Evolutionary conservation across 2,329 filamentous ascomycete genomes (phyloP).

Genomic region (Annulohypoxylon truncatum): DNA sequence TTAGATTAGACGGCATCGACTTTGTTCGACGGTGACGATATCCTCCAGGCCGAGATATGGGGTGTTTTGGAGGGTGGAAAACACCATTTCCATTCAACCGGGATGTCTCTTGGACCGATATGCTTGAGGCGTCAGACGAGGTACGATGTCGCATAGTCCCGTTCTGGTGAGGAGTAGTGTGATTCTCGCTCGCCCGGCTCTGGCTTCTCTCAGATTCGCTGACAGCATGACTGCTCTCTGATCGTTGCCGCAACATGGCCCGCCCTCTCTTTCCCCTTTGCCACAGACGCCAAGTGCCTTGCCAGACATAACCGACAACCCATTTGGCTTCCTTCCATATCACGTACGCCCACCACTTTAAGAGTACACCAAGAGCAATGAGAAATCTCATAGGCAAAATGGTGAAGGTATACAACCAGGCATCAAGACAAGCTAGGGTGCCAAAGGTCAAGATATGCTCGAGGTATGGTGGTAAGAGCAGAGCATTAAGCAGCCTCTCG

Average conservation of each 20-base stretch:
- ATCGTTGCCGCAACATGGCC: constrained; percentile 45
- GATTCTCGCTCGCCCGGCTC: constrained; percentile 48
- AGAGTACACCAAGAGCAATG: constrained; percentile 80
- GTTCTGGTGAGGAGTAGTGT: constrained; percentile 36
- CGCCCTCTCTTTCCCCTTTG: constrained; percentile 64
- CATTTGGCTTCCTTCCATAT: constrained; percentile 77
- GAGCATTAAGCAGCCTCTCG: constrained; percentile 88
- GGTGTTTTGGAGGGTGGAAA: constrained; percentile 51
- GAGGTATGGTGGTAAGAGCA: constrained; percentile 82
- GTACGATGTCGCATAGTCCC: constrained; percentile 37
- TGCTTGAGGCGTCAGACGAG: constrained; percentile 34
- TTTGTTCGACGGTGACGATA: constrained; percentile 78
- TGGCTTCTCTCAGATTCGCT: constrained; percentile 56
- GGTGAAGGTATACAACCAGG: constrained; percentile 96
- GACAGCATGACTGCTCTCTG: constrained; percentile 43
- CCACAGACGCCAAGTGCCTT: constrained; percentile 84
- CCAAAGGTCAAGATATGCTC: constrained; percentile 91
- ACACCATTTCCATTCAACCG: constrained; percentile 42
- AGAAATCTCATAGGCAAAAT: constrained; percentile 91
- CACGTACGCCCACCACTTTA: constrained; percentile 81
- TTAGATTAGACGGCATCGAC: constrained; percentile 85
- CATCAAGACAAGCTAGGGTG: constrained; percentile 89
- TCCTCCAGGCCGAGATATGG: constrained; percentile 49
- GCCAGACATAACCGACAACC: constrained; percentile 80
- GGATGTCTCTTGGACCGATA: constrained; percentile 38